Conservation (phyloP, 352 stramenopile genomes). For the Globisporangium spiculum region DNA sequence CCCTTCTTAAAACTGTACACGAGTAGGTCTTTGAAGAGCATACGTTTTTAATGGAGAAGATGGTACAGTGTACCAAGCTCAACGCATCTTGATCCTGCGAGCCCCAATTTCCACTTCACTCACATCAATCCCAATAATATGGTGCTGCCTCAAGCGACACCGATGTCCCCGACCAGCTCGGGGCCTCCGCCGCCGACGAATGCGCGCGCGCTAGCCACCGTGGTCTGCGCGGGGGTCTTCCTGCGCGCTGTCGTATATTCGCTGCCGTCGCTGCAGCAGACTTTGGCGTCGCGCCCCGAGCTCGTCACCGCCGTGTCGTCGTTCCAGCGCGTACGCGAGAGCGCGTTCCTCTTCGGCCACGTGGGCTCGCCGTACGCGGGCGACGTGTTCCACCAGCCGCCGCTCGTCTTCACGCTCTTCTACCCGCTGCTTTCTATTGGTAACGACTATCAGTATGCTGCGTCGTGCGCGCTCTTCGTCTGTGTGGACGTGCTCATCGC, state of each 20-base stretch:
- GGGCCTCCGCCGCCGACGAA: background rate
- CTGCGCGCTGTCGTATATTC: conserved; percentile 42
- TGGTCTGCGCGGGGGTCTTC: conserved; percentile 30
- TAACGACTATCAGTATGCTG: conserved; percentile 27
- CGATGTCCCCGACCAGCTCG: background rate
- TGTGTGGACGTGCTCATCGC: conserved; percentile 54
- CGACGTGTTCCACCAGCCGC: conserved; percentile 82
- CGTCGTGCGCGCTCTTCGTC: conserved; percentile 42
- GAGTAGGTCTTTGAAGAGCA: background rate
- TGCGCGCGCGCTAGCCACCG: conserved; percentile 14
- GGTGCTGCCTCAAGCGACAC: background rate
- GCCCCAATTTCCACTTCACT: background rate
- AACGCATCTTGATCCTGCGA: background rate
- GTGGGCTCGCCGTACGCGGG: conserved; percentile 62
- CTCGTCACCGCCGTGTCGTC: conserved; percentile 64
- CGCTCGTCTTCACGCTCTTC: conserved; percentile 69
- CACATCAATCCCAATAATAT: background rate
- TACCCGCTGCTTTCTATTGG: conserved; percentile 28
- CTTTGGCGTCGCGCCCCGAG: conserved; percentile 54
- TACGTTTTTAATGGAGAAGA: background rate
- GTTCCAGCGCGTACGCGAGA: conserved; percentile 57
- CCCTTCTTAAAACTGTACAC: background rate
- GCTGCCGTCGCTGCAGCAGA: conserved; percentile 30
- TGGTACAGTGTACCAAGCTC: background rate
- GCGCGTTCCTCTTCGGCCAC: conserved; percentile 47